A percentile compares a stretch with the other conserved stretches of the same genome.
phyloP scores from a whole-genome alignment of 2,329 filamentous ascomycete genomes.

The Fusarium begoniae region DNA sequence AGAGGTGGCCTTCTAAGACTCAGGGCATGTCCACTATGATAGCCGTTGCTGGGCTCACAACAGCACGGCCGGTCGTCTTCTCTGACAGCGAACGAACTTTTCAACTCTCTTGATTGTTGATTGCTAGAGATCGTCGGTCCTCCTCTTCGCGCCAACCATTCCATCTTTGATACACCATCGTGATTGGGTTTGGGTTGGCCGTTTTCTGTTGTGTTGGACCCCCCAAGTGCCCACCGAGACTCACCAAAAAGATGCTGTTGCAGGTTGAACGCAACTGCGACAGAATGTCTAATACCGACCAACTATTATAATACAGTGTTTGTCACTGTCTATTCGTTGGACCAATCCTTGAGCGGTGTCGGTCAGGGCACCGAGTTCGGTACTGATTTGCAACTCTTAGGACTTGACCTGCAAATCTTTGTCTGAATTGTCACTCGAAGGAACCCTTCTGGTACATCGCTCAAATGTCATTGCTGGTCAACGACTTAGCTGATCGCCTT shows the following conservation, averaged over 20 bases:
- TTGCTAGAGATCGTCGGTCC: slow-evolving; percentile 11
- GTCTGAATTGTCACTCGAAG: slow-evolving; percentile 15
- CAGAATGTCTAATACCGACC: slow-evolving; percentile 11
- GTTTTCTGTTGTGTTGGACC: slow-evolving; percentile 18
- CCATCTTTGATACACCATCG: background rate
- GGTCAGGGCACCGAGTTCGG: slow-evolving; percentile 27
- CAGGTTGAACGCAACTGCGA: slow-evolving; percentile 19
- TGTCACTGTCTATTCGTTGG: slow-evolving; percentile 10
- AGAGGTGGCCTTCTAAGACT: slow-evolving; percentile 12
- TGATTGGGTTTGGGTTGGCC: slow-evolving; percentile 15
- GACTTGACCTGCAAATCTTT: slow-evolving; percentile 29
- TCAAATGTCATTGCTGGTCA: slow-evolving; percentile 13
- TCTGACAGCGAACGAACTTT: slow-evolving; percentile 9
- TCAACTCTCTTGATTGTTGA: background rate
- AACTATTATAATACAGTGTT: slow-evolving; percentile 24
- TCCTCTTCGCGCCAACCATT: slow-evolving; percentile 4
- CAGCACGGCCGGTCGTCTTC: background rate
- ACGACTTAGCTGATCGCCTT: slow-evolving; percentile 8
- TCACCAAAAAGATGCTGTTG: slow-evolving; percentile 27
- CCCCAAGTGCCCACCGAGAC: background rate
- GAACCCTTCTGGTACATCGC: slow-evolving; percentile 15
- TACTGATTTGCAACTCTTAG: slow-evolving; percentile 26
- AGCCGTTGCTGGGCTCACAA: slow-evolving; percentile 5
- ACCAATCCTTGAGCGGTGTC: slow-evolving; percentile 26
- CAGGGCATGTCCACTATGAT: slow-evolving; percentile 13